Evolutionary conservation across 352 stramenopile species (phyloP), one percentile per base, ranked within the genome.

Genomic region (Pythium apleroticum): DNA sequence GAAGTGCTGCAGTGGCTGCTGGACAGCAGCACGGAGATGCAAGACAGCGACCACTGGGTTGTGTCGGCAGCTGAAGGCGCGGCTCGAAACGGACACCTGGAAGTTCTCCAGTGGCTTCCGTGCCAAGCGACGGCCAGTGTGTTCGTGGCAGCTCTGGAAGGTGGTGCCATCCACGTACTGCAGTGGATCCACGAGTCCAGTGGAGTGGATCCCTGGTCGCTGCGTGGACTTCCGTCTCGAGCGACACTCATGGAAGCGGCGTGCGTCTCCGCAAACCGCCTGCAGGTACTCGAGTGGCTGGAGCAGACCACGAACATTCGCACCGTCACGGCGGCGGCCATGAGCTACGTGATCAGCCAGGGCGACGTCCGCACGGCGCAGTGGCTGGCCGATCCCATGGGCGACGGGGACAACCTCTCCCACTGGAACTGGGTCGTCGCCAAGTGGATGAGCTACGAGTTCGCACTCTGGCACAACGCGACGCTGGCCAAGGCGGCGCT

Each of bases 1-100:
- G 66, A 66, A 10, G 69, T 78, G 2, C 28, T 80, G 4, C 65
- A 71, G 56, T 84, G 71, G 71, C 57, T 84, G 24, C 39, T 69
- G 33, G 65, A 74, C 9, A 63, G 76, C 31, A 45, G 63, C 33
- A 39, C 63, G 0, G 74, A 86, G 72, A 1, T 81, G 70, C 35
- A 75, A 73, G 0, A 61, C 66, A 12, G 35, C 37, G 30, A 68
- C 68, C 0, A 75, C 80, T 71, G 66, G 35, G 11, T 41, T 12
- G 35, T 19, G 14, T 41, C 17, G 5, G 17, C 41, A 14, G n/a
- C 41, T 15, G 9, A 83, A 55, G 59, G 58, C 8, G 73, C 77
- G 22, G 71, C 75, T n/a, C 62, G 58, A 0, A 27, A 58, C 31
- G 68, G 71, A 0, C 68, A 81, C 37, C 24, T 81, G 10, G 56